These are phyloP conservation scores for Rhododendron ferrugineum DNA, from an alignment of 148 eudicot genomes.

Conservation along the genomic window DNA sequence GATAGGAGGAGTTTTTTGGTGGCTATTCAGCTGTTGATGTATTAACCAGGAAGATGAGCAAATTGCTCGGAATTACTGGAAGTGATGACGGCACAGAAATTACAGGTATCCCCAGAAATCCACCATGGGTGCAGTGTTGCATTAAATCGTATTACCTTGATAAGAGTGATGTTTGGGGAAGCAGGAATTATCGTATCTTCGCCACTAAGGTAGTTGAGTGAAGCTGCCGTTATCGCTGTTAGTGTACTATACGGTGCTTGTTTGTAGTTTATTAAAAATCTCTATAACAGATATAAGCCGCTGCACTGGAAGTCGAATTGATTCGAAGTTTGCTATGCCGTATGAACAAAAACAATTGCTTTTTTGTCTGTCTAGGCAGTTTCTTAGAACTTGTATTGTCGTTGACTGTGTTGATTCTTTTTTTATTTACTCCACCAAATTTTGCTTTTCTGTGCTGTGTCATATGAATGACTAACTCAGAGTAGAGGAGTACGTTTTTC, in stretches of 20 bases:
- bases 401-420: neutral
- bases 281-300: neutral
- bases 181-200: slow-evolving; percentile 57
- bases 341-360: neutral
- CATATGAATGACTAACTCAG: neutral
- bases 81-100: slow-evolving; percentile 13
- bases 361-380: neutral
- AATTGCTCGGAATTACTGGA: slow-evolving; percentile 51
- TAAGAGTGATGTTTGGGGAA: slow-evolving; percentile 45
- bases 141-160: slow-evolving; percentile 66
- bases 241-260: neutral
- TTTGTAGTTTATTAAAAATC: neutral
- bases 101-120: slow-evolving; percentile 45
- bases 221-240: neutral
- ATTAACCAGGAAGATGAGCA: slow-evolving; percentile 44
- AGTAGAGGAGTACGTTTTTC: neutral
- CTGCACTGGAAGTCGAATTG: neutral
- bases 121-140: slow-evolving; percentile 84
- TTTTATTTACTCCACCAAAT: neutral
- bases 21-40: slow-evolving; percentile 30
- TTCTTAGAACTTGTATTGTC: neutral
- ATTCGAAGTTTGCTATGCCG: neutral
- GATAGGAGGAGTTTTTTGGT: slow-evolving; percentile 57
- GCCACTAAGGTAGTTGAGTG: slow-evolving; percentile 37
- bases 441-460: neutral